Base-by-base conservation (phyloP, 2,329 filamentous ascomycete species). In the Grosmannia huntii region DNA sequence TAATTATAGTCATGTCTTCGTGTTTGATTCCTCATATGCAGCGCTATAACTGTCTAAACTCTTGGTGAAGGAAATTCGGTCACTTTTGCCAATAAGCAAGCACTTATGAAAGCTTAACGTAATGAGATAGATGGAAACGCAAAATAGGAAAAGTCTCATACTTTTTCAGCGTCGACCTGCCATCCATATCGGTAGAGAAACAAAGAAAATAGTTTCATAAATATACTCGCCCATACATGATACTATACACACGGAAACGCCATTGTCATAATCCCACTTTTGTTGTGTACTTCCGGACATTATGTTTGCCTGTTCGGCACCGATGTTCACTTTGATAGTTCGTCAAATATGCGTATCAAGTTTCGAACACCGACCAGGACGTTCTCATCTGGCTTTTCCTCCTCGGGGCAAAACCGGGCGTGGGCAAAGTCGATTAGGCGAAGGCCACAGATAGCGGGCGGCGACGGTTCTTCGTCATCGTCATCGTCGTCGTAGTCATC, bases 391-490 rank as follows among this genome's bases (percentile, higher is more conserved):
- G 87, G 86, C 0, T 90, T 91, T 0, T 92, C 92, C 65, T 86
- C 73, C 1, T 90, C 89, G 0, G 89, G 87, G 1, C 83, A 86
- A 85, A 87, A 97, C 55, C 77, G 74, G 12, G 94, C 94, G 71
- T 99, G 94, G 1, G 94, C 94, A 77, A 99, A 99, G 70, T 99
- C 94, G 65, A 99, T 99, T 62, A 99, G 78, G 68, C 92, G 94
- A 55, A 96, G 77, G 14, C 83, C 80, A 66, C 86, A 89, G 50
- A 95, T 81, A 65, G 85, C 85, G 0, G 86, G 86, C 63, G 70
- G 67, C n/a, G 44, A 21, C 9, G 23, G 27, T 27, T 75, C 75
- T 0, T 74, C 70, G 1, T 70, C 68, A 0, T 72, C 71, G 46
- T 62, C 60, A 33, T 62, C 57, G 36, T 63, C 48, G 61, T 50